Base-by-base conservation (phyloP, 176 grass and related monocot genomes). In the Bolboschoenus planiculmis region DNA sequence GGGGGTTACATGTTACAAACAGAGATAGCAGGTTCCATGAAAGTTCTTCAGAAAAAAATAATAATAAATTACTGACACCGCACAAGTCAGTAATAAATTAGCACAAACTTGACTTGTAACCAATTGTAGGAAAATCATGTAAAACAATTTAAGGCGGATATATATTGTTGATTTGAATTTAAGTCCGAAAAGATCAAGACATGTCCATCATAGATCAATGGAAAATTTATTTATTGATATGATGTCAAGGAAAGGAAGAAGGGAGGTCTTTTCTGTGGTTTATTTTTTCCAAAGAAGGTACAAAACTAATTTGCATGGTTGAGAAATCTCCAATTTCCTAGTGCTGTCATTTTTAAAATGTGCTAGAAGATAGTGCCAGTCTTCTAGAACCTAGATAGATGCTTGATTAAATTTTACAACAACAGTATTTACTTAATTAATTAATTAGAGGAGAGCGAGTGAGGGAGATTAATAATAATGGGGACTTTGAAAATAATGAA, bases 301-400 rank as follows among this genome's bases (percentile, higher is more conserved):
- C 23, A 39, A 73, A 73, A 2, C 21, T 27, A 47, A 27, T 73
- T n/a, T 73, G 68, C 68, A 73, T 26, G 68, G n/a, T 75, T 30
- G 11, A 76, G 72, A 76, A 76, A 11, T 24, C 13, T 51, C 23
- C 43, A 76, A 33, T 50, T 29, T 30, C 24, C 5, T 18, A 31
- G 31, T 76, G 14, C 14, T 31, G 21, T 26, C 42, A 76, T 76
- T 76, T 50, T 16, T n/a, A n/a, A 50, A 15, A 3, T 75, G 24
- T 75, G 42, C 4, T 3, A 48, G 50, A 53, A 53, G 50, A 53
- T 53, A 16, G n/a, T 18, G 4, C 50, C 11, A 53, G 24, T 48
- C 68, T 73, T 76, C 71, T 76, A 76, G 71, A 76, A 16, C 31
- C 71, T 27, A 23, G n/a, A 53, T 53, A n/a, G n/a, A n/a, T n/a